A percentile compares a stretch with the other conserved stretches of the same genome.
Evolutionary conservation across 345 rosid genomes (phyloP).

Genomic region (Odontarrhena argentea): DNA sequence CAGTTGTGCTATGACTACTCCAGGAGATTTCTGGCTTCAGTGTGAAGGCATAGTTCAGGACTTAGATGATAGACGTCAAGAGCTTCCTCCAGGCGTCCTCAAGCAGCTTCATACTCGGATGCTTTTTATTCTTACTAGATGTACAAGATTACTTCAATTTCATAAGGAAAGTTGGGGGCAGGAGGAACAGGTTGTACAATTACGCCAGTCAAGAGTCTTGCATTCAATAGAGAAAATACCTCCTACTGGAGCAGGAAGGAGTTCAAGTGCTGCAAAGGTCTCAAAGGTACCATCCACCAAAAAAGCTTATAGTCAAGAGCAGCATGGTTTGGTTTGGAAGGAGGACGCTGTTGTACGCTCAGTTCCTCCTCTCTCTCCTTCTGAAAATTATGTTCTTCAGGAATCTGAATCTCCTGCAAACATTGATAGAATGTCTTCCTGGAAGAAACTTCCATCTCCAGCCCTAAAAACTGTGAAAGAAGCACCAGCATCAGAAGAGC

Average conservation of each 20-base stretch:
- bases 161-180: slow-evolving; percentile 97
- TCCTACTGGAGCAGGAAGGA: slow-evolving; percentile 54
- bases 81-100: slow-evolving; percentile 85
- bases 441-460: slow-evolving; percentile 93
- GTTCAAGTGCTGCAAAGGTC: slow-evolving; percentile 61
- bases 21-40: slow-evolving; percentile 99
- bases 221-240: slow-evolving; percentile 75
- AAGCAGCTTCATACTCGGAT: slow-evolving; percentile 95
- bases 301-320: slow-evolving; percentile 97
- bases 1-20: slow-evolving; percentile 87
- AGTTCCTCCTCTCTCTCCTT: slow-evolving; percentile 48
- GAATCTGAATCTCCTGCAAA: slow-evolving; percentile 62
- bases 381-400: slow-evolving; percentile 49
- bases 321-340: slow-evolving; percentile 72
- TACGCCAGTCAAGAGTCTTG: slow-evolving; percentile 77
- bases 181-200: slow-evolving; percentile 71
- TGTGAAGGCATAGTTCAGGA: slow-evolving; percentile 99
- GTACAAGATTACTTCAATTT: slow-evolving; percentile 95
- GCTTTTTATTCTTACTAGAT: slow-evolving; percentile 98
- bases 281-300: slow-evolving; percentile 58
- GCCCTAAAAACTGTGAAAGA: slow-evolving; percentile 59
- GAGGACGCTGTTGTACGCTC: slow-evolving; percentile 51
- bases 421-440: slow-evolving; percentile 81
- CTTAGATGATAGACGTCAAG: slow-evolving; percentile 97
- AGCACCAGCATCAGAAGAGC: slow-evolving; percentile 55